A percentile compares a stretch with the other conserved stretches of the same genome.
Conservation (phyloP, 164 flowering plant genomes). For the Macadamia integrifolia region DNA sequence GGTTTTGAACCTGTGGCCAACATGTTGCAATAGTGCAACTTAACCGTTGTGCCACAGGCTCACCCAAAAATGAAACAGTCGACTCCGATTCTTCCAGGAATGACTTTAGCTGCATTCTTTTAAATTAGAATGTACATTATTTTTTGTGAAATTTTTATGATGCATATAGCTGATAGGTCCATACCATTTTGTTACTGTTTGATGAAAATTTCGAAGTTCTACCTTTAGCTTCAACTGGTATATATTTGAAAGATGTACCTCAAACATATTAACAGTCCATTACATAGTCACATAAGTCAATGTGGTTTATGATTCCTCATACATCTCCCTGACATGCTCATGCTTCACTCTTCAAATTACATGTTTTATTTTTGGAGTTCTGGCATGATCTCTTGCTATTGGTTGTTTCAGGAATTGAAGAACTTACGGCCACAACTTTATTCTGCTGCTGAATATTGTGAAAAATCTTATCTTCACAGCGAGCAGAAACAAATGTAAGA, state of each 20-base stretch:
- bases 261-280: not conserved
- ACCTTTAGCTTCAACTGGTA: not conserved
- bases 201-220: too few relatives aligned
- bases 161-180: too few relatives aligned
- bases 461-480: slow-evolving; percentile 79
- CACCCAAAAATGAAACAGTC: too few relatives aligned
- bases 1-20: too few relatives aligned
- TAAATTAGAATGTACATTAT: too few relatives aligned
- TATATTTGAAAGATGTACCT: not conserved
- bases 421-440: slow-evolving; percentile 9
- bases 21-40: too few relatives aligned
- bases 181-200: too few relatives aligned
- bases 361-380: not conserved
- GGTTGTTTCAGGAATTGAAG: slow-evolving; percentile 6
- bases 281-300: not conserved
- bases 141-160: too few relatives aligned
- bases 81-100: too few relatives aligned
- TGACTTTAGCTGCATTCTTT: too few relatives aligned
- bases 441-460: slow-evolving; percentile 40
- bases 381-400: not conserved
- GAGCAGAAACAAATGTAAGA: slow-evolving; percentile 46
- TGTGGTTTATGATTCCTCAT: not conserved
- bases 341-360: not conserved
- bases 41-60: too few relatives aligned
- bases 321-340: not conserved